These are phyloP conservation scores for Fomes fomentarius DNA, from an alignment of 1,284 basidiomycete genomes.

Conservation along the genomic window DNA sequence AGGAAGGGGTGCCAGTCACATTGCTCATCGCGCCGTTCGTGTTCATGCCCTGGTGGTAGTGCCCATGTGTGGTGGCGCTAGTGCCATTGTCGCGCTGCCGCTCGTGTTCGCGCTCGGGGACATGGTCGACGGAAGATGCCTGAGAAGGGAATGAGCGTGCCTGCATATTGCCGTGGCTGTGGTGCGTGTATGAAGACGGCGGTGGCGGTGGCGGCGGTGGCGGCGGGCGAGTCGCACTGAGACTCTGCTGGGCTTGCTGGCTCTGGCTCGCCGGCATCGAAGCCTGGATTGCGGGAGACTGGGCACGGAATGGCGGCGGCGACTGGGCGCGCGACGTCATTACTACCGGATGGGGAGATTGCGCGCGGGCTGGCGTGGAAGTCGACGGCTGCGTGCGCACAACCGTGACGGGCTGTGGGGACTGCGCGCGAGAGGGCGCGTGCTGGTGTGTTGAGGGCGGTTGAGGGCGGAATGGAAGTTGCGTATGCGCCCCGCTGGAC, in stretches of 20 bases:
- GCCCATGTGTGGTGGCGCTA: not conserved
- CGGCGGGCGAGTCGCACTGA: constrained; percentile 9
- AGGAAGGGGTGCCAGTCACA: not conserved
- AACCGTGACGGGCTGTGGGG: constrained; percentile 7
- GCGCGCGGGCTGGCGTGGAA: constrained; percentile 8
- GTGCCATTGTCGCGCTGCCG: not conserved
- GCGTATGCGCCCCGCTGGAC: constrained; percentile 5
- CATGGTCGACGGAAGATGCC: constrained; percentile 14
- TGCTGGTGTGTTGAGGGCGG: constrained; percentile 14
- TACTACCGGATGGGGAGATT: constrained; percentile 14
- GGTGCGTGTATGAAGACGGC: constrained; percentile 7
- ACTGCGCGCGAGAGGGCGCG: constrained; percentile 10
- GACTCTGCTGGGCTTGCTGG: too few species aligned
- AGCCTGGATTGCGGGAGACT: constrained; percentile 13
- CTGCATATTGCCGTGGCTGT: constrained; percentile 12
- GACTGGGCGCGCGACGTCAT: too few species aligned
- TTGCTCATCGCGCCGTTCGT: not conserved
- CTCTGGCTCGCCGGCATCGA: not conserved
- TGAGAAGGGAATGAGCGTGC: constrained; percentile 16
- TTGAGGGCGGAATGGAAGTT: constrained; percentile 22
- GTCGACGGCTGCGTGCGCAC: constrained; percentile 12
- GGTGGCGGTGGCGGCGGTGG: constrained; percentile 13
- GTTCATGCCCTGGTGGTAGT: not conserved
- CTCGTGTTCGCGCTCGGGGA: constrained; percentile 5
- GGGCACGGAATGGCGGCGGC: constrained; percentile 5